These are phyloP conservation scores for Chloris gayana DNA, from an alignment of 176 grass and related monocot genomes.

Conservation along the genomic window DNA sequence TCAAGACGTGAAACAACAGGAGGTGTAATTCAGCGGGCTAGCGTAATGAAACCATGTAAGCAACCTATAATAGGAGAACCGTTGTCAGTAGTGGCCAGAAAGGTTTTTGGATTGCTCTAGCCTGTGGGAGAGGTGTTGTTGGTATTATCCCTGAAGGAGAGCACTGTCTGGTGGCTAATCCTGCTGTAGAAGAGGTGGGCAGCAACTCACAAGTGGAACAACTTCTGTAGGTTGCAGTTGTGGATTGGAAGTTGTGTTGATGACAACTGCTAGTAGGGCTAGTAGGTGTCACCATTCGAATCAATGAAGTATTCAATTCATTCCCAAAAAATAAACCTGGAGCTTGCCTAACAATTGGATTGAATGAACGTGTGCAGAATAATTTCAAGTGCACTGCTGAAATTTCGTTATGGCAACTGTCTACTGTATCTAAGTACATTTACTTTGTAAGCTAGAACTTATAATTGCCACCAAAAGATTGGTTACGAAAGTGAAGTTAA, in stretches of 20 bases:
- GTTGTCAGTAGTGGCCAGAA: not conserved
- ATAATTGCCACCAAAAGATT: not conserved
- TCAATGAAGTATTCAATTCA: not conserved
- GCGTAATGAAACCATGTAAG: conserved; percentile 14
- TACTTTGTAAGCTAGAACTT: not conserved
- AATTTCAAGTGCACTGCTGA: not conserved
- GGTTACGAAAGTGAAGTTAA: too few species aligned
- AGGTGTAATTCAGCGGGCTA: conserved; percentile 25
- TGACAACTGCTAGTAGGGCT: not conserved
- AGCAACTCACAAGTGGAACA: not conserved
- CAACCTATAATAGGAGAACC: conserved; percentile 36
- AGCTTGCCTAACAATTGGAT: conserved; percentile 10
- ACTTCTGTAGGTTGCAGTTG: not conserved
- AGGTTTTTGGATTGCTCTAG: not conserved
- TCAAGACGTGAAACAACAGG: not conserved
- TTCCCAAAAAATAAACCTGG: not conserved
- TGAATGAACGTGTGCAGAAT: not conserved
- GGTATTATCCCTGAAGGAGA: not conserved
- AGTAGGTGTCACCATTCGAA: not conserved
- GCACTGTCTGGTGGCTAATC: conserved; percentile 56
- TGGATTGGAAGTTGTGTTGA: conserved; percentile 1
- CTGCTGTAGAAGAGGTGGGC: conserved; percentile 38
- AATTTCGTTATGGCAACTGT: not conserved
- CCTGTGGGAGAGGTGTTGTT: not conserved
- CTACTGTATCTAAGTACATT: not conserved